Conservation (phyloP, 768 basidiomycete species). For the Phanerochaete carnosa region DNA sequence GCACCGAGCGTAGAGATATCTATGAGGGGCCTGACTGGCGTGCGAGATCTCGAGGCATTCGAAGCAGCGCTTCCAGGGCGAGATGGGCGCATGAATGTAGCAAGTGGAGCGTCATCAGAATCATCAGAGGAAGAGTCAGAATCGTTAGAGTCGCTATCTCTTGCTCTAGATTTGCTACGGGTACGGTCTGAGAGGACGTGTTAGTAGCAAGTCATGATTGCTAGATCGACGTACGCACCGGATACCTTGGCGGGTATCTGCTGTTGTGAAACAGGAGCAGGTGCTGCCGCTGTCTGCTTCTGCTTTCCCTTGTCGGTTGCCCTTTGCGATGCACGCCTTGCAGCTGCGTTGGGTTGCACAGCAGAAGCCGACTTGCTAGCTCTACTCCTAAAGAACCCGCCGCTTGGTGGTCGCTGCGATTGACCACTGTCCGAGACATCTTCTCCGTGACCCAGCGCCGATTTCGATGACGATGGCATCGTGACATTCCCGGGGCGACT, state of each 20-base stretch:
- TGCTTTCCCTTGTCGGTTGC: not conserved
- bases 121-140: conserved; percentile 40
- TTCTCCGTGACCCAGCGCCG: conserved; percentile 14
- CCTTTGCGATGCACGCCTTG: conserved; percentile 42
- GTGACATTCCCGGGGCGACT: conserved; percentile 2
- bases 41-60: conserved; percentile 25
- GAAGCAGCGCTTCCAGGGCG: conserved; percentile 64
- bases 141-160: conserved; percentile 14
- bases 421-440: conserved; percentile 2
- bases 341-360: conserved; percentile 46
- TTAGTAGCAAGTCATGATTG: not conserved
- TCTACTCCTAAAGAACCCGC: conserved; percentile 32
- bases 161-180: conserved; percentile 1
- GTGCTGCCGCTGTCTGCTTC: not conserved
- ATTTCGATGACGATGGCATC: conserved; percentile 15
- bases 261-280: not conserved
- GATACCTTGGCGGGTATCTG: not conserved
- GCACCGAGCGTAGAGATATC: conserved; percentile 26
- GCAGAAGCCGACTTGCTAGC: conserved; percentile 62
- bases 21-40: conserved; percentile 42
- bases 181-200: conserved; percentile 14
- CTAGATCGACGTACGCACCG: not conserved
- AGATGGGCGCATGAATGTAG: conserved; percentile 54
- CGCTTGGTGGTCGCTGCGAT: conserved; percentile 6
- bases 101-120: conserved; percentile 62